phyloP scores from a whole-genome alignment of 2,329 filamentous ascomycete genomes.

The Pyrenophora teres region DNA sequence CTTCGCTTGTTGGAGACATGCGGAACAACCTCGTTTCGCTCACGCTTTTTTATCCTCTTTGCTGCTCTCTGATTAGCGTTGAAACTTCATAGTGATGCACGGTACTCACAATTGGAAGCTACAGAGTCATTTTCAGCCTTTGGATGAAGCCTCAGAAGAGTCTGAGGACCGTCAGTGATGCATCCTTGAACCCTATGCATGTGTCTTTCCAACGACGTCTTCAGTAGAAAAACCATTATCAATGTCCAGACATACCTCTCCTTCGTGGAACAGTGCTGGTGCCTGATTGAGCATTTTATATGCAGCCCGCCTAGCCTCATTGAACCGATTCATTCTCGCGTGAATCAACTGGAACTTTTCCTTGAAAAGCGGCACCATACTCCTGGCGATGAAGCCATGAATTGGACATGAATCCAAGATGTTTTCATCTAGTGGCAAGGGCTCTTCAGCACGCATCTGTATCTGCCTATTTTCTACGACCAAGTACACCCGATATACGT shows the following conservation, averaged over 20 bases:
- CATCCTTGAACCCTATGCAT: not conserved
- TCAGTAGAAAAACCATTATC: not conserved
- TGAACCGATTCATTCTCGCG: slow-evolving; percentile 27
- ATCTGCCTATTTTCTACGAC: slow-evolving; percentile 24
- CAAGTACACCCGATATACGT: slow-evolving; percentile 18
- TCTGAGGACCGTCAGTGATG: slow-evolving; percentile 15
- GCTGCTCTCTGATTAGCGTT: slow-evolving; percentile 2
- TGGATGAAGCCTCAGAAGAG: slow-evolving; percentile 19
- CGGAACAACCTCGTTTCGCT: slow-evolving; percentile 16
- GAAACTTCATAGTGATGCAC: not conserved
- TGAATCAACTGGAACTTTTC: slow-evolving; percentile 32
- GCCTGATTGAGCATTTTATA: slow-evolving; percentile 23
- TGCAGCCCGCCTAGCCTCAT: slow-evolving; percentile 27
- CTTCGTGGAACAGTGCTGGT: slow-evolving; percentile 18
- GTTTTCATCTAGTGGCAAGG: slow-evolving; percentile 23
- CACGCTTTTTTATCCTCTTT: slow-evolving; percentile 12
- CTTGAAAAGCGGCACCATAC: slow-evolving; percentile 30
- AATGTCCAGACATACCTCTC: slow-evolving; percentile 27
- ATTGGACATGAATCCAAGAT: slow-evolving; percentile 23
- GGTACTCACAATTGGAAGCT: slow-evolving; percentile 8
- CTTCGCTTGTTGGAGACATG: slow-evolving; percentile 37
- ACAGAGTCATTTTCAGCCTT: slow-evolving; percentile 5
- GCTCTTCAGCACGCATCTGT: slow-evolving; percentile 26
- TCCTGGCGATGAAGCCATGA: slow-evolving; percentile 29
- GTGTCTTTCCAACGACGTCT: too few relatives aligned